phyloP scores from a whole-genome alignment of 1,284 basidiomycete species.

The Naganishia liquefaciens region DNA sequence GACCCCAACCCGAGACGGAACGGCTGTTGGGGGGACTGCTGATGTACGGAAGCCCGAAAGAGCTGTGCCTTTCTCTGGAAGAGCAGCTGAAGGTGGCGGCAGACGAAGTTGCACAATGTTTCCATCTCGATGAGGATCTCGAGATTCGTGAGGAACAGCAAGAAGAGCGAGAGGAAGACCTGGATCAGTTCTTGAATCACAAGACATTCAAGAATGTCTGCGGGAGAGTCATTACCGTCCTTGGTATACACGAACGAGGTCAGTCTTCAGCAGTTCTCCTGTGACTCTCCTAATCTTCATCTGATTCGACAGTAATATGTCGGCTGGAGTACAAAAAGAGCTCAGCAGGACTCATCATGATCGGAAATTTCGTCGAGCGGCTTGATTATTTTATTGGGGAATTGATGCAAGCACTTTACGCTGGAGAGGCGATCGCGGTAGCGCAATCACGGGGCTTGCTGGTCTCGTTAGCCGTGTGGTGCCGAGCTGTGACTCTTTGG shows the following conservation, averaged over 20 bases:
- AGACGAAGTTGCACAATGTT: constrained; percentile 22
- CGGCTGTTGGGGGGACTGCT: neutral
- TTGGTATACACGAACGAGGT: constrained; percentile 7
- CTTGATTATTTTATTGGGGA: constrained; percentile 8
- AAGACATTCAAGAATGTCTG: constrained; percentile 11
- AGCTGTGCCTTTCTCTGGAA: constrained; percentile 7
- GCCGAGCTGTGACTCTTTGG: neutral
- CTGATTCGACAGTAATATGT: neutral
- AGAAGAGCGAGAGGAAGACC: neutral
- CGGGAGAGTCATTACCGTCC: neutral
- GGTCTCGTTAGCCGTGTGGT: constrained; percentile 5
- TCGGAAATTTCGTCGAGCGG: neutral
- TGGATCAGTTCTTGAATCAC: neutral
- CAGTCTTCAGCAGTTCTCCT: neutral
- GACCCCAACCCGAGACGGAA: neutral
- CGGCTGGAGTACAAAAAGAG: constrained; percentile 10
- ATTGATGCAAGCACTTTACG: constrained; percentile 6
- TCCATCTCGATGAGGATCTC: constrained; percentile 4
- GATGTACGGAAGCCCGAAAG: constrained; percentile 10
- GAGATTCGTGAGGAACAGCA: neutral
- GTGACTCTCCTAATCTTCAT: neutral
- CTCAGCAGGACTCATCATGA: constrained; percentile 10
- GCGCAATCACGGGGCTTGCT: neutral
- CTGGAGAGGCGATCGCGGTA: neutral
- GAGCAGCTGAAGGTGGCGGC: constrained; percentile 5